phyloP scores from a whole-genome alignment of 805 yeast species.

The Starmerella apis region DNA sequence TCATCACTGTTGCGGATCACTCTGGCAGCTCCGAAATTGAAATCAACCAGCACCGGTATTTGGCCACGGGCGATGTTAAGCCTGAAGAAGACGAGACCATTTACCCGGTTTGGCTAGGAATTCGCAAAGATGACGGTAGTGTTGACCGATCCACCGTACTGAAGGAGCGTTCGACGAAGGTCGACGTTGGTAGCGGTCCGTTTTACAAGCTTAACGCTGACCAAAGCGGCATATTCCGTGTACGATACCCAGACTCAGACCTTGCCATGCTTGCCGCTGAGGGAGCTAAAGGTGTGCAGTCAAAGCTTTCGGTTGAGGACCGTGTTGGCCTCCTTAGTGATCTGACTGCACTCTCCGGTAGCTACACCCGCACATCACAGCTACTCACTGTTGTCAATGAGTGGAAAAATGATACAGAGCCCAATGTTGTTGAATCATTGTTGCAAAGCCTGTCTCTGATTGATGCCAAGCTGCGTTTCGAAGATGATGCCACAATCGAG shows the following conservation, averaged over 20 bases:
- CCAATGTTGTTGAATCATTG: slow-evolving; percentile 45
- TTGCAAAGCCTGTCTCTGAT: slow-evolving; percentile 36
- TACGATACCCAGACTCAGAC: slow-evolving; percentile 43
- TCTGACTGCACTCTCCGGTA: slow-evolving; percentile 45
- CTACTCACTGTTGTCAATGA: slow-evolving; percentile 41
- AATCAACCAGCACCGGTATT: slow-evolving; percentile 50
- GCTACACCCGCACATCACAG: slow-evolving; percentile 38
- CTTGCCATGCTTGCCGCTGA: slow-evolving; percentile 44
- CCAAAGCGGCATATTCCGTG: slow-evolving; percentile 52
- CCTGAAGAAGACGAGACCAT: slow-evolving; percentile 46
- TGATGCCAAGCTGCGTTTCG: slow-evolving; percentile 41
- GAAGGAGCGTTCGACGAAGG: slow-evolving; percentile 39
- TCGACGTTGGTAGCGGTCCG: slow-evolving; percentile 37
- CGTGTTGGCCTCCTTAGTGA: slow-evolving; percentile 57
- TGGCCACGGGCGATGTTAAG: slow-evolving; percentile 50
- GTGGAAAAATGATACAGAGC: slow-evolving; percentile 43
- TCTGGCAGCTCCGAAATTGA: slow-evolving; percentile 25
- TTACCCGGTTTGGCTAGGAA: slow-evolving; percentile 48
- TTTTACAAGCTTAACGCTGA: slow-evolving; percentile 54
- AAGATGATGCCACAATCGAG: slow-evolving; percentile 34
- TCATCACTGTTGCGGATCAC: slow-evolving; percentile 42
- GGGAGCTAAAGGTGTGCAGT: slow-evolving; percentile 41
- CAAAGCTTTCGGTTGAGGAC: slow-evolving; percentile 46
- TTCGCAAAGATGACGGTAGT: slow-evolving; percentile 46
- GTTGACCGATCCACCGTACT: slow-evolving; percentile 48